Evolutionary conservation across 129 eudicot species (phyloP).

Genomic region (Sambucus nigra): DNA sequence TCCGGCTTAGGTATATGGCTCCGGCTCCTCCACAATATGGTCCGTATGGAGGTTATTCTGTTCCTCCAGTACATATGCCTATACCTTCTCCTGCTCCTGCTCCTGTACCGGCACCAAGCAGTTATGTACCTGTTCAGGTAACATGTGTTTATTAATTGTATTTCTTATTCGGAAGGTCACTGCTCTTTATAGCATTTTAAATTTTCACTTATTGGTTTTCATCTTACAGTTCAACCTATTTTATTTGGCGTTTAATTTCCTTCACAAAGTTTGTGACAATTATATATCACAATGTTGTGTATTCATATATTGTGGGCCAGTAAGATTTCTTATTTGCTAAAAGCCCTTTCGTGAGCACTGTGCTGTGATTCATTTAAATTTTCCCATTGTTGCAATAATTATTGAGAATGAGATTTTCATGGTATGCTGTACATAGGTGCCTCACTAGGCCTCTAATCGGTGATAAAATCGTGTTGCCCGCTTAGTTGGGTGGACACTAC

Average conservation of each 20-base stretch:
- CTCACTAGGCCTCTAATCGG: too few species aligned
- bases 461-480: too few species aligned
- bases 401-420: too few species aligned
- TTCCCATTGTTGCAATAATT: too few species aligned
- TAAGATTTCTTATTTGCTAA: too few species aligned
- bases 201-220: background rate
- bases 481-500: too few species aligned
- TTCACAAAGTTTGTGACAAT: background rate
- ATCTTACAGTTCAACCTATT: background rate
- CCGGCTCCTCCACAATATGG: conserved; percentile 89
- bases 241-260: background rate
- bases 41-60: conserved; percentile 84
- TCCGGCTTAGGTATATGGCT: conserved; percentile 58
- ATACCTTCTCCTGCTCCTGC: conserved; percentile 71
- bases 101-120: conserved; percentile 78
- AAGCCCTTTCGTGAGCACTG: too few species aligned
- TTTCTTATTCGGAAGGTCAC: background rate
- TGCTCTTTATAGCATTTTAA: background rate
- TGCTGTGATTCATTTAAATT: too few species aligned
- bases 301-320: background rate
- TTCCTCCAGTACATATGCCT: conserved; percentile 75
- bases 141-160: background rate
- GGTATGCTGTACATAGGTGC: too few species aligned
- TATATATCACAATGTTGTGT: background rate
- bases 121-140: conserved; percentile 86